Percentiles rank a stretch among this genome's conserved stretches.
Conservation (phyloP, 2,329 filamentous ascomycete species). For the Fusarium sp. region DNA sequence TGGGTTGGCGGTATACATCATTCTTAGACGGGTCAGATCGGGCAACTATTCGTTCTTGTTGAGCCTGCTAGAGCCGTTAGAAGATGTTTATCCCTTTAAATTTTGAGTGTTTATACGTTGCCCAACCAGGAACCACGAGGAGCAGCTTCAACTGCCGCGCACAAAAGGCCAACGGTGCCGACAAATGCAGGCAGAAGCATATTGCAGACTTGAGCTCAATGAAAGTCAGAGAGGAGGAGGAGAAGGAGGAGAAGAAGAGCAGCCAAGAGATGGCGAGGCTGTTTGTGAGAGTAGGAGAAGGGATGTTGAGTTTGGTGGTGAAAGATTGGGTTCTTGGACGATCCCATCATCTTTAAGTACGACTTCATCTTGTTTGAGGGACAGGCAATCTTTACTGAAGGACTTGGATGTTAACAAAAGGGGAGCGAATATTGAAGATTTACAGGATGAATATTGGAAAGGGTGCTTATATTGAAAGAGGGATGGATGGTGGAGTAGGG, state of each 20-base stretch:
- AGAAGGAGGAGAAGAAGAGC: neutral
- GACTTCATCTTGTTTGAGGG: conserved; percentile 35
- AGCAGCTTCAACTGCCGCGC: conserved; percentile 41
- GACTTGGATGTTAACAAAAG: conserved; percentile 18
- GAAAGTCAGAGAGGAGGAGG: neutral
- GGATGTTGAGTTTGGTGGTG: conserved; percentile 38
- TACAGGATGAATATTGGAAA: conserved; percentile 22
- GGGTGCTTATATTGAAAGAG: conserved; percentile 24
- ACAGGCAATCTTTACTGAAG: conserved; percentile 6
- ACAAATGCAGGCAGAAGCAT: conserved; percentile 42
- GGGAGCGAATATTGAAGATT: conserved; percentile 34
- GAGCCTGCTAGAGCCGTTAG: conserved; percentile 23
- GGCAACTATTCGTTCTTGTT: conserved; percentile 2
- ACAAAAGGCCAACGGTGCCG: conserved; percentile 42
- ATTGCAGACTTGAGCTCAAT: conserved; percentile 1
- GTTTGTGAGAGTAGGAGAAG: conserved; percentile 10
- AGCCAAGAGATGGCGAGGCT: conserved; percentile 28
- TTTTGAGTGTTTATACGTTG: conserved; percentile 23
- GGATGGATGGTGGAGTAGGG: neutral
- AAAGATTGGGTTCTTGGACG: conserved; percentile 16
- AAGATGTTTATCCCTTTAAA: neutral
- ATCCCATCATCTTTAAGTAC: conserved; percentile 36
- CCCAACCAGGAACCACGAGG: conserved; percentile 30
- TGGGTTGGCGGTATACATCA: conserved; percentile 14
- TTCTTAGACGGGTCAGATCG: conserved; percentile 4